Conservation (phyloP, 768 basidiomycete genomes). For the Tremella yokohamensis region DNA sequence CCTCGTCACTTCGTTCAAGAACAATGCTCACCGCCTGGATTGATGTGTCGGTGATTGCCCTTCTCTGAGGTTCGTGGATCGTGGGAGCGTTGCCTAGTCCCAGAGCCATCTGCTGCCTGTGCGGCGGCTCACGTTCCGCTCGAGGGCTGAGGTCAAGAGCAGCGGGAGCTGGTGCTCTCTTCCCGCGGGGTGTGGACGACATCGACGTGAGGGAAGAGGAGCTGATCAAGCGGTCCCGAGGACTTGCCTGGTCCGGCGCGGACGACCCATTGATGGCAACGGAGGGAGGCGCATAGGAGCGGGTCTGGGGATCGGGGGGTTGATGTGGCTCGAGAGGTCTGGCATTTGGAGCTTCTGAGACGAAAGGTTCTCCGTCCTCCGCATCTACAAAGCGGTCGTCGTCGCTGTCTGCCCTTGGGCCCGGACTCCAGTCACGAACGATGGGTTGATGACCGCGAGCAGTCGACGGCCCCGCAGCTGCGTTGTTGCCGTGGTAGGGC, state of each 20-base stretch:
- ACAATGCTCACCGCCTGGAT: constrained; percentile 16
- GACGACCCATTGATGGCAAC: neutral
- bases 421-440: neutral
- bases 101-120: constrained; percentile 8
- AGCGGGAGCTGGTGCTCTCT: constrained; percentile 41
- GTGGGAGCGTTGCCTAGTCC: constrained; percentile 15
- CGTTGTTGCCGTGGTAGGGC: neutral
- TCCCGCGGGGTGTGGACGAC: constrained; percentile 26
- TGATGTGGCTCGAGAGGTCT: too few relatives aligned
- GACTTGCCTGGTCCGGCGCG: neutral
- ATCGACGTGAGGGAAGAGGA: constrained; percentile 28
- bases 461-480: constrained; percentile 2
- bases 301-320: neutral
- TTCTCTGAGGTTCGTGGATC: constrained; percentile 10
- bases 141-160: constrained; percentile 39
- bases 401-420: neutral
- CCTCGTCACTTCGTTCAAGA: neutral
- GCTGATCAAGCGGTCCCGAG: constrained; percentile 25
- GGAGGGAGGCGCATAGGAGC: neutral
- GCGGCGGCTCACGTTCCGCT: constrained; percentile 17
- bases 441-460: neutral
- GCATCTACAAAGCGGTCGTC: constrained; percentile 2
- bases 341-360: neutral
- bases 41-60: constrained; percentile 24
- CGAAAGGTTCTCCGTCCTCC: neutral